These are phyloP conservation scores for Cladosporium sp. DNA, from an alignment of 2,329 filamentous ascomycete genomes.

Conservation along the genomic window DNA sequence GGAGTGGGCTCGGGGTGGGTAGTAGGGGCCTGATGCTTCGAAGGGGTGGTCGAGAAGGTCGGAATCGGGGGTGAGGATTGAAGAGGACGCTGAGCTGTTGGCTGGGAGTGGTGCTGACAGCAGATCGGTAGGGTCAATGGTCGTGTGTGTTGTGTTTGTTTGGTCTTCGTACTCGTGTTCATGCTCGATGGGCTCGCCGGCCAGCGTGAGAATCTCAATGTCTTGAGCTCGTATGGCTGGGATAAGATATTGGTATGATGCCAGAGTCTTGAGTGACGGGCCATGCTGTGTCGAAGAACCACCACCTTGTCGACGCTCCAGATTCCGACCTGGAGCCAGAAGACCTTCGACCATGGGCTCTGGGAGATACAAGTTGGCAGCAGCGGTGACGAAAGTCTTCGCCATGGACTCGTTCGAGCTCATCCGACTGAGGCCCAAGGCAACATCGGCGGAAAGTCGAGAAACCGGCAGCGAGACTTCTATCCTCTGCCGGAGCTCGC, in stretches of 20 bases:
- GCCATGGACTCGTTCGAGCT: conserved; percentile 3
- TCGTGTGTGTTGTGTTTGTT: background rate
- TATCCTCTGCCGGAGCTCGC: conserved; percentile 6
- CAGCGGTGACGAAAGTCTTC: conserved; percentile 3
- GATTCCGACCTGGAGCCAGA: background rate
- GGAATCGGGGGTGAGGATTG: background rate
- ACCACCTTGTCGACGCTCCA: too few relatives aligned
- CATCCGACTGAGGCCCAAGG: conserved; percentile 5
- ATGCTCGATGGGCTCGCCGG: background rate
- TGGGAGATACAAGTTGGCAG: background rate
- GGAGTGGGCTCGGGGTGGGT: too few relatives aligned
- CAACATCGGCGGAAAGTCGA: background rate
- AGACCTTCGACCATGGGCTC: background rate
- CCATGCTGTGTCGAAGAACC: background rate
- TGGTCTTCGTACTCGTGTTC: background rate
- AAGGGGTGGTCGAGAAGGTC: background rate
- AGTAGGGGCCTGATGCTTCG: background rate
- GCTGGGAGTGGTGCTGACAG: background rate
- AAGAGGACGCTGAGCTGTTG: background rate
- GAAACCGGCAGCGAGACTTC: background rate
- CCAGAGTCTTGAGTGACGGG: background rate
- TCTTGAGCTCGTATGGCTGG: conserved; percentile 5
- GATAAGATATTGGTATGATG: background rate
- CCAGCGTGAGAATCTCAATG: conserved; percentile 1
- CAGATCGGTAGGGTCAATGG: background rate